These are phyloP conservation scores for Litsea cubeba DNA, from an alignment of 164 flowering plant genomes.

Conservation along the genomic window DNA sequence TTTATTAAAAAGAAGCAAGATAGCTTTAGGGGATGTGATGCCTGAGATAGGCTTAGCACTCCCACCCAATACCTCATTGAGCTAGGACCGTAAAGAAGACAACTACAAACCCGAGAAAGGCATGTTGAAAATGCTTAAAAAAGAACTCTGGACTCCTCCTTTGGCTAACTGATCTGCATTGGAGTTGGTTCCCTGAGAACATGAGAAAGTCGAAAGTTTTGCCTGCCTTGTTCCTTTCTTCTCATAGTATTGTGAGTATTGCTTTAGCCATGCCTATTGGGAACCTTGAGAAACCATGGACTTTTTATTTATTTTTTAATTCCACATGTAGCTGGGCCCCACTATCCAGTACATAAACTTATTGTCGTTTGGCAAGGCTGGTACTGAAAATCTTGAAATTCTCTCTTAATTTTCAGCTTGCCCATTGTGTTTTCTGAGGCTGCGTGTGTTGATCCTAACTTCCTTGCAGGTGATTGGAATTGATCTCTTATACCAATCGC, in stretches of 20 bases:
- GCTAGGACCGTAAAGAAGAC: too few species aligned
- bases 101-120: too few species aligned
- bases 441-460: neutral
- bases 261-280: neutral
- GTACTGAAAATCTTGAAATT: neutral
- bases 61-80: too few species aligned
- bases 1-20: too few species aligned
- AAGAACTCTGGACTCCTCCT: too few species aligned
- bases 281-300: neutral
- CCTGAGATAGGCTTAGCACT: too few species aligned
- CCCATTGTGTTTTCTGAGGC: neutral
- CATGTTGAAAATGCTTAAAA: too few species aligned
- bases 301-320: too few species aligned
- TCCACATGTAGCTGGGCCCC: neutral
- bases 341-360: neutral
- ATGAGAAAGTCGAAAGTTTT: too few species aligned
- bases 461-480: conserved; percentile 89
- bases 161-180: too few species aligned
- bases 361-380: neutral
- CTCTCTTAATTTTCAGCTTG: neutral
- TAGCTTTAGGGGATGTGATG: too few species aligned
- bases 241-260: neutral
- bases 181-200: too few species aligned
- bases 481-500: conserved; percentile 84
- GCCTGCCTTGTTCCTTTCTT: neutral